Base-by-base conservation (phyloP, 2,329 filamentous ascomycete species). In the Nemania diffusa region DNA sequence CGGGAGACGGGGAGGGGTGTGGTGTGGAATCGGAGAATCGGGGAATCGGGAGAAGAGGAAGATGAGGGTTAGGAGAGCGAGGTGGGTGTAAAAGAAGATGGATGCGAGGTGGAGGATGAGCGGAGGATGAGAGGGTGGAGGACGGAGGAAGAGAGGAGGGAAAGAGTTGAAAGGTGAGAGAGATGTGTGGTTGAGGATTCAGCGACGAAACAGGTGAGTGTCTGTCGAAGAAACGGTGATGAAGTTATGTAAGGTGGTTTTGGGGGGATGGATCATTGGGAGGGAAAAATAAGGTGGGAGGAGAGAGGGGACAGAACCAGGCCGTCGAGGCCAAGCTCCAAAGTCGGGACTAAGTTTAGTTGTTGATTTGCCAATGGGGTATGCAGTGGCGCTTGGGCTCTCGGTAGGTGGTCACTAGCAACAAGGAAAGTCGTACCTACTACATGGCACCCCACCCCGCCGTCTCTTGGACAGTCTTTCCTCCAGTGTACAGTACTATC, bases 321-420 rank as follows among this genome's bases (percentile, higher is more conserved):
- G 51, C 52, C 34, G 51, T 63, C 52, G 20, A 63, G 29, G 68
- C 68, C 65, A 68, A 63, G 63, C 65, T 64, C 68, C 59, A 70
- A 67, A 64, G 55, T 56, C 62, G 68, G 62, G 62, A 68, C 65
- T 53, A 59, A 37, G 58, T 63, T 50, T 42, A 68, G 62, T 53
- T 65, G 55, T 68, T 70, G 68, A 70, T 70, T 70, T 70, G 65
- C 68, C 68, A 68, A 70, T 70, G 63, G 62, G 56, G 26, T 26
- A 62, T 62, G 65, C 65, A 57, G 59, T 58, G 58, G 67, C 68
- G 65, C 68, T 65, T 68, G 68, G 64, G 60, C 58, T 68, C 42
- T 63, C 48, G 64, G 59, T 56, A 55, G 22, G 37, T 44, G 37
- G 55, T 44, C 51, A 44, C 59, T 44, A 29, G 51, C 15, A 57